Conservation (phyloP, 1,284 basidiomycete species). For the Heterobasidion annosum region DNA sequence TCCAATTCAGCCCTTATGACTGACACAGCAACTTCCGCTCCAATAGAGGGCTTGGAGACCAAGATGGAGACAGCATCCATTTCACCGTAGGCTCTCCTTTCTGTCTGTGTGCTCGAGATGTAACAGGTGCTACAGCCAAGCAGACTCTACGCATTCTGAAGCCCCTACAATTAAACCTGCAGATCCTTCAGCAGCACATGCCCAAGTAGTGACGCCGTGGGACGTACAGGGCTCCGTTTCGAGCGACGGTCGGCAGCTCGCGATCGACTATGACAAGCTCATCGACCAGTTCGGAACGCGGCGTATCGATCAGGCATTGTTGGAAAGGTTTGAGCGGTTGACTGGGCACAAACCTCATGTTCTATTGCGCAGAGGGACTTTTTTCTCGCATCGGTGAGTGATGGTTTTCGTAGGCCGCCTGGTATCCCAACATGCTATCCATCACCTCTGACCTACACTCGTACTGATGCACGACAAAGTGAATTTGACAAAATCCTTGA, state of each 20-base stretch:
- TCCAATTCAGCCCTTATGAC: neutral
- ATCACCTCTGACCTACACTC: neutral
- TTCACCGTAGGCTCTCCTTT: neutral
- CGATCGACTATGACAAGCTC: slow-evolving; percentile 96
- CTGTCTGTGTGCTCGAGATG: neutral
- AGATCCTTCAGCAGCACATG: slow-evolving; percentile 27
- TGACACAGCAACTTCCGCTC: neutral
- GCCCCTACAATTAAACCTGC: slow-evolving; percentile 24
- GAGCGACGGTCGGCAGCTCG: slow-evolving; percentile 81
- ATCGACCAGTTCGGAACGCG: slow-evolving; percentile 92
- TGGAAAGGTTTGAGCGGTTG: slow-evolving; percentile 86
- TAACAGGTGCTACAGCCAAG: neutral
- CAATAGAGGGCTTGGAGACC: neutral
- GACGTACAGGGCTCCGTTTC: slow-evolving; percentile 93
- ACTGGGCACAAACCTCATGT: slow-evolving; percentile 92
- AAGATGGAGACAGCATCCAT: neutral
- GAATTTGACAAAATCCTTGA: slow-evolving; percentile 93
- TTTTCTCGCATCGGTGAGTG: slow-evolving; percentile 92
- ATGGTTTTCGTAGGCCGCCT: neutral
- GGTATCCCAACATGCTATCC: neutral
- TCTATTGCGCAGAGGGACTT: slow-evolving; percentile 86
- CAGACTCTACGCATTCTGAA: neutral
- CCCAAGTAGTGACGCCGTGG: slow-evolving; percentile 95
- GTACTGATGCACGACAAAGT: slow-evolving; percentile 36
- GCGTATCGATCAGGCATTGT: slow-evolving; percentile 66